phyloP scores from a whole-genome alignment of 2,329 filamentous ascomycete genomes.

The Cladosporium sp. region DNA sequence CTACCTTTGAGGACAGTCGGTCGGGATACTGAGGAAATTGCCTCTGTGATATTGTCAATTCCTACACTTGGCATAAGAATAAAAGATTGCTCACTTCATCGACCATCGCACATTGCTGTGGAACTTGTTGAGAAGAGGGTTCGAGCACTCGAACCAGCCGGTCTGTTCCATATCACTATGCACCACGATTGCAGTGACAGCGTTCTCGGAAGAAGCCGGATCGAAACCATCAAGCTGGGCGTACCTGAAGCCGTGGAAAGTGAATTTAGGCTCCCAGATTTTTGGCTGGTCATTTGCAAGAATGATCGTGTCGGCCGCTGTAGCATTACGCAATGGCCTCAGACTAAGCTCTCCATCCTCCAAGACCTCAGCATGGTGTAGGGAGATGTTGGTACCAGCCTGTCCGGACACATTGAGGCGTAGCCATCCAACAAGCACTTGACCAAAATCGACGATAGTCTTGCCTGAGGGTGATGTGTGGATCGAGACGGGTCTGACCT shows the following conservation, averaged over 20 bases:
- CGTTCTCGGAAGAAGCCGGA: constrained; percentile 30
- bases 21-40: constrained; percentile 61
- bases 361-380: constrained; percentile 59
- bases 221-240: constrained; percentile 52
- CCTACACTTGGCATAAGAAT: neutral
- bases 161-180: constrained; percentile 57
- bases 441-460: constrained; percentile 58
- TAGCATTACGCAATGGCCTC: constrained; percentile 49
- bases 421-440: constrained; percentile 59
- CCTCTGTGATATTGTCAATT: constrained; percentile 35
- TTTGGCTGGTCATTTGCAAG: constrained; percentile 34
- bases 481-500: constrained; percentile 33
- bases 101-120: constrained; percentile 59
- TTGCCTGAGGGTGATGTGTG: constrained; percentile 47
- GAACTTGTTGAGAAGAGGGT: constrained; percentile 55
- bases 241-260: constrained; percentile 58
- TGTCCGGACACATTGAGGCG: constrained; percentile 43
- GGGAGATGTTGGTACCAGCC: constrained; percentile 46
- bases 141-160: constrained; percentile 56
- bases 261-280: constrained; percentile 53
- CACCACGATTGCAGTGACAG: constrained; percentile 46
- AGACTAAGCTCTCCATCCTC: constrained; percentile 49
- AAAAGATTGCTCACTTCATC: constrained; percentile 44
- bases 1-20: constrained; percentile 56
- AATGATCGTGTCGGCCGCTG: constrained; percentile 46